A percentile compares a stretch with the other conserved stretches of the same genome.
These are phyloP conservation scores for Cyclotella choctawhatcheeana DNA, from an alignment of 108 stramenopile genomes.

Conservation along the genomic window DNA sequence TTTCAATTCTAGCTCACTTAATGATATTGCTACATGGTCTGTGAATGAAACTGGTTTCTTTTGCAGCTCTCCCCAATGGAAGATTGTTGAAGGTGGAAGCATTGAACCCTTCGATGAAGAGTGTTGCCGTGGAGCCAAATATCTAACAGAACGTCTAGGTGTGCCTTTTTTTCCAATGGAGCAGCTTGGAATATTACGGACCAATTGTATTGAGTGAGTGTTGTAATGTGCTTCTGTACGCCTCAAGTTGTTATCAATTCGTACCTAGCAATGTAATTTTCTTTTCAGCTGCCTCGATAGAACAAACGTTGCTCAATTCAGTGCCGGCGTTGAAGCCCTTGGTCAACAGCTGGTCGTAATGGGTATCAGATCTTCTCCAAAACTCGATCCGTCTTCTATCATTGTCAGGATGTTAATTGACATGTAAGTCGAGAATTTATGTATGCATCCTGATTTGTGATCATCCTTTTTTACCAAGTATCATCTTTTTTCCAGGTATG, in stretches of 20 bases:
- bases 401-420: constrained; percentile 94
- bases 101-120: constrained; percentile 79
- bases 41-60: constrained; percentile 96
- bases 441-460: background rate
- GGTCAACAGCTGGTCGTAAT: constrained; percentile 93
- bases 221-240: background rate
- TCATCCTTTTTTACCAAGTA: background rate
- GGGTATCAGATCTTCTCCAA: constrained; percentile 84
- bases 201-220: constrained; percentile 98
- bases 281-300: constrained; percentile 86
- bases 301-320: constrained; percentile 98
- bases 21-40: constrained; percentile 93
- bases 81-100: constrained; percentile 72
- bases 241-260: background rate
- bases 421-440: constrained; percentile 50
- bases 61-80: constrained; percentile 87
- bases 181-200: constrained; percentile 95
- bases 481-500: constrained; percentile 59
- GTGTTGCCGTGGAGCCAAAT: constrained; percentile 33
- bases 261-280: too few species aligned
- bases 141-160: constrained; percentile 67
- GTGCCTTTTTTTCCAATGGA: constrained; percentile 91
- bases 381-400: constrained; percentile 86
- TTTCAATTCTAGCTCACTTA: constrained; percentile 67
- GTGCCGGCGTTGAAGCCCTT: constrained; percentile 93